Evolutionary conservation across 306 rosid genomes (phyloP).

Genomic region (Hippophae rhamnoides): DNA sequence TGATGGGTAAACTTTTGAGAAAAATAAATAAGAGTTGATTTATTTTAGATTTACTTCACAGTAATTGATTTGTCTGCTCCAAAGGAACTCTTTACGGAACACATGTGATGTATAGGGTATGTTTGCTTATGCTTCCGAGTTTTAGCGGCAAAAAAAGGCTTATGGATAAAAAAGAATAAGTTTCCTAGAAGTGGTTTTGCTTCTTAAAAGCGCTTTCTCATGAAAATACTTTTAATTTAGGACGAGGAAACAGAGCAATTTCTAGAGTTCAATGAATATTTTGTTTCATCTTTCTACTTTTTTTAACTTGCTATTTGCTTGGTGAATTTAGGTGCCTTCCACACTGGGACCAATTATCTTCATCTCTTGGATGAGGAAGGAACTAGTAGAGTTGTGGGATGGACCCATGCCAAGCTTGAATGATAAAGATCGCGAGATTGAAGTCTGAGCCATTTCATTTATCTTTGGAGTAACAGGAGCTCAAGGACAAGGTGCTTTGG

Average conservation of each 20-base stretch:
- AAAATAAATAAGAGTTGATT: no score
- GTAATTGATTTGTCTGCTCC: no score
- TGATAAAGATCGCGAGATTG: constrained; percentile 62
- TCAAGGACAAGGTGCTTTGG: constrained; percentile 9
- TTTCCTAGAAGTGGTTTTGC: no score
- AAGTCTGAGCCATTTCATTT: constrained; percentile 35
- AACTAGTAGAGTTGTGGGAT: constrained; percentile 83
- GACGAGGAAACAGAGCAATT: not conserved
- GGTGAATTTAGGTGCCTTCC: constrained; percentile 69
- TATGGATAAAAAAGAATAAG: no score
- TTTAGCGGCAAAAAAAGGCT: no score
- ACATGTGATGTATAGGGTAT: no score
- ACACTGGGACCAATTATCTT: constrained; percentile 79
- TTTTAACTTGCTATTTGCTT: constrained; percentile 1
- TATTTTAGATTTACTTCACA: no score
- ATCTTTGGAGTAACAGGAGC: constrained; percentile 1
- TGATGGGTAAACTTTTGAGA: not conserved
- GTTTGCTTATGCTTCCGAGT: no score
- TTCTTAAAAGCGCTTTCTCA: no score
- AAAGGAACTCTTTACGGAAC: no score
- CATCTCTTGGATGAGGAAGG: constrained; percentile 72
- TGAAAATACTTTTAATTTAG: no score
- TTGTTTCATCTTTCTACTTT: not conserved
- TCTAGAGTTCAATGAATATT: not conserved
- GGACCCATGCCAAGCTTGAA: constrained; percentile 46